These are phyloP conservation scores for Cladochytrium tenue DNA, from an alignment of 371 early-diverging fungal species.

Conservation along the genomic window DNA sequence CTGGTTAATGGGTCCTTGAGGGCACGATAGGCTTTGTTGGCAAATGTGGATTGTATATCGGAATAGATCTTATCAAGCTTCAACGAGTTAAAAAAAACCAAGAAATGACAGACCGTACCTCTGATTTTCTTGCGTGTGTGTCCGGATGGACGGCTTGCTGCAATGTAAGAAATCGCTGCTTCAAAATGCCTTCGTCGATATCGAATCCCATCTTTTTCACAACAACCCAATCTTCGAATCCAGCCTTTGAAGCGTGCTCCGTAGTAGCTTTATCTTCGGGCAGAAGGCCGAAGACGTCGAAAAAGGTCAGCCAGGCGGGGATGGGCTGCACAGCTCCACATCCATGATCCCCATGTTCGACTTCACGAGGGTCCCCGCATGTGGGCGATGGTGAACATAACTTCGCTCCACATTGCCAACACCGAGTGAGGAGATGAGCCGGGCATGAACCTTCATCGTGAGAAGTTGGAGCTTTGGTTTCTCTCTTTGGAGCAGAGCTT, in stretches of 20 bases:
- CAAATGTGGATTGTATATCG: conserved; percentile 75
- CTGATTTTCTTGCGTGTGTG: conserved; percentile 67
- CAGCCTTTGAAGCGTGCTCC: no score
- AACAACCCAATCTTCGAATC: no score
- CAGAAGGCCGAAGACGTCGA: conserved; percentile 58
- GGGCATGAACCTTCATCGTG: no score
- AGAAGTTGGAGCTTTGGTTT: no score
- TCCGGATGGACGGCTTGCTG: conserved; percentile 90
- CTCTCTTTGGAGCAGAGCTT: no score
- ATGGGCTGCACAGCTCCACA: conserved; percentile 74
- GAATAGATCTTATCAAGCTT: conserved; percentile 65
- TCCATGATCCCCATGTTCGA: conserved; percentile 22
- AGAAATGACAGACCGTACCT: conserved; percentile 48
- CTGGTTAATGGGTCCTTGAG: conserved; percentile 76
- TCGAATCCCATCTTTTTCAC: conserved; percentile 49
- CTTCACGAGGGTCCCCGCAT: conserved; percentile 10
- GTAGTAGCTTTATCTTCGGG: conserved; percentile 9
- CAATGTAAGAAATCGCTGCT: conserved; percentile 66
- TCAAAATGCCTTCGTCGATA: conserved; percentile 65
- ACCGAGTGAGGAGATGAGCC: conserved; percentile 10
- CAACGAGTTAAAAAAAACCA: not conserved
- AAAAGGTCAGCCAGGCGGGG: conserved; percentile 63
- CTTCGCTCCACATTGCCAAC: conserved; percentile 37
- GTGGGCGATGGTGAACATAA: conserved; percentile 24
- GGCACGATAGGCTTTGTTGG: conserved; percentile 85